Evolutionary conservation across 2,329 filamentous ascomycete genomes (phyloP).

Genomic region (Cercospora sp.): DNA sequence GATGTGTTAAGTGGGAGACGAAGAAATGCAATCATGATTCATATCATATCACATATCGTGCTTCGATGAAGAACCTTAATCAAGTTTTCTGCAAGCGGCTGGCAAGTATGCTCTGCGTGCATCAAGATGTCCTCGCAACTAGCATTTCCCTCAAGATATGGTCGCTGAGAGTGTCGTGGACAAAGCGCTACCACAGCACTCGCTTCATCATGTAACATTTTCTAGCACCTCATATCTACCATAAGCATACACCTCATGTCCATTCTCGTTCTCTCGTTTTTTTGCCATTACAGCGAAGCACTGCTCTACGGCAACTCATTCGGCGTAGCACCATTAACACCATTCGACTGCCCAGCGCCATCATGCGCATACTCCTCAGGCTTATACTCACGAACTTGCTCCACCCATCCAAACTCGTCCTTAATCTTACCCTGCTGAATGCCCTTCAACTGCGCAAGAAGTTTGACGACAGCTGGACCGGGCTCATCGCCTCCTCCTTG

Average conservation of each 20-base stretch:
- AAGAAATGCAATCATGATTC: neutral
- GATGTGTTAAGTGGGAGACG: neutral
- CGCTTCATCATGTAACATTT: neutral
- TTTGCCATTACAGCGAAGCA: neutral
- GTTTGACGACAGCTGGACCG: slow-evolving; percentile 69
- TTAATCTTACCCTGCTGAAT: slow-evolving; percentile 80
- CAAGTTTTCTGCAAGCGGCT: too few species aligned
- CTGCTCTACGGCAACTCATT: slow-evolving; percentile 30
- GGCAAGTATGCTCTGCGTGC: neutral
- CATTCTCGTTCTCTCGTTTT: too few species aligned
- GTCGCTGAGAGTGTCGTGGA: too few species aligned
- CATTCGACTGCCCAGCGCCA: slow-evolving; percentile 15
- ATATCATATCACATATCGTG: neutral
- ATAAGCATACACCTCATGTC: neutral
- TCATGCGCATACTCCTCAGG: slow-evolving; percentile 32
- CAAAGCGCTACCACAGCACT: neutral
- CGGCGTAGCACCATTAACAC: slow-evolving; percentile 9
- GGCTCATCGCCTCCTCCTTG: slow-evolving; percentile 63
- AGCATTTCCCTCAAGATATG: too few species aligned
- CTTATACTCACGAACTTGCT: slow-evolving; percentile 45
- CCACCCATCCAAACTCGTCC: slow-evolving; percentile 75
- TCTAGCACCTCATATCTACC: too few species aligned
- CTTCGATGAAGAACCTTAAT: too few species aligned
- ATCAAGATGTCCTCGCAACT: neutral
- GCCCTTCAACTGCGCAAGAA: slow-evolving; percentile 75